Conservation (phyloP, 352 stramenopile genomes). For the Globisporangium abappressorium region DNA sequence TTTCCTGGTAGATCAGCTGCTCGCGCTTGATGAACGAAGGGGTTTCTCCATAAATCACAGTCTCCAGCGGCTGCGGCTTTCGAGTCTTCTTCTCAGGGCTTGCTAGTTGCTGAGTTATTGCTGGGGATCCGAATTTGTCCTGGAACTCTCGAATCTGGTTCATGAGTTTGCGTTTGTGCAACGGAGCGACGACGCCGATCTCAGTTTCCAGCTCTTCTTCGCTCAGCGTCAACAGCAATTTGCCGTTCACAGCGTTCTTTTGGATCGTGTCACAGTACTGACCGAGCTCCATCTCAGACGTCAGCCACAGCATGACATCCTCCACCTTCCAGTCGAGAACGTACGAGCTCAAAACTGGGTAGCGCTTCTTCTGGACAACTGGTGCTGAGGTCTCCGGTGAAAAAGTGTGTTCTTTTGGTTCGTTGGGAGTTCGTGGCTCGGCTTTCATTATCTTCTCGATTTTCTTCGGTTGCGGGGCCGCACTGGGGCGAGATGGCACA, state of each 20-base stretch:
- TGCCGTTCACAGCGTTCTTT: conserved; percentile 41
- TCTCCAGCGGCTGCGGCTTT: conserved; percentile 6
- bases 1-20: conserved; percentile 34
- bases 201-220: conserved; percentile 36
- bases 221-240: conserved; percentile 38
- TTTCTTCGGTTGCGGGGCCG: neutral
- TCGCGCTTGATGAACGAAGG: conserved; percentile 40
- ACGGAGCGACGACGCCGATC: conserved; percentile 26
- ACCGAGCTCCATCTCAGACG: conserved; percentile 40
- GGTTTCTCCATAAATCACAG: conserved; percentile 20
- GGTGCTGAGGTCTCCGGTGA: no score
- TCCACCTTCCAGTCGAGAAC: conserved; percentile 50
- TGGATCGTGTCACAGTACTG: conserved; percentile 37
- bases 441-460: neutral
- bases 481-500: neutral
- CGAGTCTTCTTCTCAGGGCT: conserved; percentile 11
- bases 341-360: conserved; percentile 14
- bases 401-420: neutral
- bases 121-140: conserved; percentile 27
- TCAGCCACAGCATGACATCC: conserved; percentile 46
- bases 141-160: conserved; percentile 40
- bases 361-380: neutral
- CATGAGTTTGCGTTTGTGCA: conserved; percentile 49
- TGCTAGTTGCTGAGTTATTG: neutral
- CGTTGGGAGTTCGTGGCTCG: neutral